A percentile compares a stretch with the other conserved stretches of the same genome.
Evolutionary conservation across 306 rosid genomes (phyloP).

Genomic region (Cucumis melo): DNA sequence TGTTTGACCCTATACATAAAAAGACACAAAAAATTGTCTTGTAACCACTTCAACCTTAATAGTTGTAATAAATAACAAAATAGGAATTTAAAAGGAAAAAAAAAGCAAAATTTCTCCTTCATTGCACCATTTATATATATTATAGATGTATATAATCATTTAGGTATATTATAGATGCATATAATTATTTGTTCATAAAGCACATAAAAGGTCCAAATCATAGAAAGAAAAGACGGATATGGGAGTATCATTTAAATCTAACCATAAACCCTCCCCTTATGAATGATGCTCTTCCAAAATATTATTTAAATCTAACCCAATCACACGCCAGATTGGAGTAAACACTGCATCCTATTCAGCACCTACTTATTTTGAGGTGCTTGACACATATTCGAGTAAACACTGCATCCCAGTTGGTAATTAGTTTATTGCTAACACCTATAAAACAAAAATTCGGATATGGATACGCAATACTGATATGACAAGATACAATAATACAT

Average conservation of each 20-base stretch:
- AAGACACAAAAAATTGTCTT: too few relatives aligned
- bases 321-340: neutral
- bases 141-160: too few relatives aligned
- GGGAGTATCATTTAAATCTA: too few relatives aligned
- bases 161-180: too few relatives aligned
- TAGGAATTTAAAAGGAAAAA: too few relatives aligned
- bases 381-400: neutral
- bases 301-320: neutral
- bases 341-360: neutral
- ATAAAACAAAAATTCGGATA: too few relatives aligned
- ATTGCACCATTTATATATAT: neutral
- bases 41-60: too few relatives aligned
- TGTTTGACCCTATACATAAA: too few relatives aligned
- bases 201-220: neutral
- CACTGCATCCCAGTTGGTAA: neutral
- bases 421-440: neutral
- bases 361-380: neutral
- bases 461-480: too few relatives aligned
- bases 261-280: neutral
- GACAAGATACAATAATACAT: too few relatives aligned
- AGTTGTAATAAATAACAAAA: too few relatives aligned
- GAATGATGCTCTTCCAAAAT: neutral
- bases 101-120: too few relatives aligned
- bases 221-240: neutral
- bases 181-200: neutral